Evolutionary conservation across 73 alveolate genomes (phyloP), one percentile per base, ranked within the genome.

Genomic region (Paramecium pentaurelia): DNA sequence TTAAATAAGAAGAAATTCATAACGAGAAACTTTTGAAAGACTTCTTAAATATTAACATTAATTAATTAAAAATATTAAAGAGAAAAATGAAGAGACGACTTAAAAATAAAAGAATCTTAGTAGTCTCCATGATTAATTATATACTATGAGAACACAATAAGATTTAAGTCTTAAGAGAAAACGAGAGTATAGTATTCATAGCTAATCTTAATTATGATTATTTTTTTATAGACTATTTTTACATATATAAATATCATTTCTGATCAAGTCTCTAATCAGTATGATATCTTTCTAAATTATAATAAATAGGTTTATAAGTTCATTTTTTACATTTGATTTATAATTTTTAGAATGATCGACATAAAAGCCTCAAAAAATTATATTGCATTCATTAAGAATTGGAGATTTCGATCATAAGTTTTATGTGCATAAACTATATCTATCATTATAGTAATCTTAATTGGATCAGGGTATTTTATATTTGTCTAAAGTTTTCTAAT

Each of bases 71-170:
- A 64, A 80, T 25, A 25, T 80, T 2, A 80, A 80, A 80, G 49
- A 42, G 14, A 45, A 40, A 25, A 80, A 80, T 16, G 44, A 80
- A 36, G 36, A 45, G 27, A 80, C 91, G 8, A 42, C 73, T 20
- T 47, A 80, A 47, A 80, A 80, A 45, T 80, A 34, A 27, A 80
- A 80, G 25, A 25, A 80, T 49, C 47, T 80, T 8, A 42, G 49
- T 22, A 49, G 54, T 27, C 36, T 80, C 16, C 91, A 80, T 80
- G 91, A 80, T 80, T 49, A 80, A 80, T 47, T 80, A 20, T 80
- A 80, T 27, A 80, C 91, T 2, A 80, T 80, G 71, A 40, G 91
- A 80, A 80, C 91, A 5, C 32, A 80, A 80, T 25, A 80, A 80
- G 91, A 80, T 18, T 45, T 80, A 42, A 80, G 77, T 47, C 47